Evolutionary conservation across 176 grass and related monocot genomes (phyloP), one percentile per base, ranked within the genome.

Genomic region (Areca catechu): DNA sequence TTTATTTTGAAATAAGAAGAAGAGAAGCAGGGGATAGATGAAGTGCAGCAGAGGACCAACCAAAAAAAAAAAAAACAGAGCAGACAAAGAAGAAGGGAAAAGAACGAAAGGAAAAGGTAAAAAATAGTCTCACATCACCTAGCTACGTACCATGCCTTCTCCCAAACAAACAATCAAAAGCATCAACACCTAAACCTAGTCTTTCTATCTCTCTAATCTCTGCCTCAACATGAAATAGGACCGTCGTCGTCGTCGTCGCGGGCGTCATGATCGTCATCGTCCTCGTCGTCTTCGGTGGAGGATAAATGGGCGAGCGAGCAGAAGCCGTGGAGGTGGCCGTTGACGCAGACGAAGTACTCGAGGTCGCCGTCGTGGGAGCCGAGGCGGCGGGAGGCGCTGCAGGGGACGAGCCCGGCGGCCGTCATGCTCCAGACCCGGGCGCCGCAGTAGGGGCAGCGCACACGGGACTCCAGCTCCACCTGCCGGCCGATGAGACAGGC

Each of bases 311-410:
- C 53, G 58, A 95, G 78, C 78, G 78, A 89, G 81, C 85, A 95
- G 68, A 65, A 84, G 34, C 89, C 89, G 55, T 95, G 89, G 24
- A 89, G 78, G 78, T 95, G 89, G 0, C 89, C 84, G 57, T 82
- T 84, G 49, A 95, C 84, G 74, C 89, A 95, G 55, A 95, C 81
- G 52, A 89, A 89, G 62, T 95, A 95, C 89, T 95, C 89, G 50
- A 95, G 62, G 0, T 48, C 19, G 1, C 54, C 74, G 15, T 85
- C 58, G 61, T 71, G 24, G 7, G 89, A 57, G 34, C 89, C 89
- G 14, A 95, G 78, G 0, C 89, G 18, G 0, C 74, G 64, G 18
- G 64, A 80, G 18, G 89, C 89, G 70, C 75, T 79, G 0, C 73
- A 69, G 3, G 89, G 84, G 0, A 86, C 73, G 16, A 95, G 77